Evolutionary conservation across 1,284 basidiomycete species (phyloP), one percentile per base, ranked within the genome.

Genomic region (Ceratobasidium sp.): DNA sequence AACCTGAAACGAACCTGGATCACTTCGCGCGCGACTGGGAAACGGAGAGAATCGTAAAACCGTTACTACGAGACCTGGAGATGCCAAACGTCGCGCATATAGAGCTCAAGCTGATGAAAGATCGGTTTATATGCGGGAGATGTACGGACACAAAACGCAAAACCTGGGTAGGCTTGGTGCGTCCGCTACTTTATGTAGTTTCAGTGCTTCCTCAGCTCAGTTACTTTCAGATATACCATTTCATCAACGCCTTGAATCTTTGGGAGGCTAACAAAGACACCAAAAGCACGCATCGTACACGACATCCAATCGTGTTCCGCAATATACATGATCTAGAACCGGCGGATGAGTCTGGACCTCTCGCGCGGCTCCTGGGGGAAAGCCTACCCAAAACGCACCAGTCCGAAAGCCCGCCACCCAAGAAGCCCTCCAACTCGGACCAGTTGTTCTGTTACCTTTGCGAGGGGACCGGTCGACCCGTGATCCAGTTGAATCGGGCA

Each of bases 31-130:
- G 66, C 5, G 33, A 67, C 46, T 18, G n/a, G 12, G 66, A 51
- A 18, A 23, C 46, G 66, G 66, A 67, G 44, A 23, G 42, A 4
- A 33, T 67, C 10, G 44, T 67, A 5, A 67, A 67, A 23, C 3
- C 3, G 3, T 7, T 67, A 20, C 23, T 67, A 10, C 18, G 5
- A 3, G 44, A 51, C 2, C 33, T 67, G 1, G 33, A 4, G 18
- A 67, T 67, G 66, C 66, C 42, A 4, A 44, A 67, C 66, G 44
- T 33, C 15, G 4, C 66, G 7, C 28, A 67, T 33, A 46, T 67
- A 4, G 66, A 67, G 46, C 44, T 67, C n/a, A 3, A 51, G 12
- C 7, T 67, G 6, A 0, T 46, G 44, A 9, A 26, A 13, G 20
- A 5, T 6, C 28, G 20, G 23, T 67, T 49, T 26, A 20, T 23